These are phyloP conservation scores for Ogataea pignaliae DNA, from an alignment of 805 yeast genomes.

Conservation along the genomic window DNA sequence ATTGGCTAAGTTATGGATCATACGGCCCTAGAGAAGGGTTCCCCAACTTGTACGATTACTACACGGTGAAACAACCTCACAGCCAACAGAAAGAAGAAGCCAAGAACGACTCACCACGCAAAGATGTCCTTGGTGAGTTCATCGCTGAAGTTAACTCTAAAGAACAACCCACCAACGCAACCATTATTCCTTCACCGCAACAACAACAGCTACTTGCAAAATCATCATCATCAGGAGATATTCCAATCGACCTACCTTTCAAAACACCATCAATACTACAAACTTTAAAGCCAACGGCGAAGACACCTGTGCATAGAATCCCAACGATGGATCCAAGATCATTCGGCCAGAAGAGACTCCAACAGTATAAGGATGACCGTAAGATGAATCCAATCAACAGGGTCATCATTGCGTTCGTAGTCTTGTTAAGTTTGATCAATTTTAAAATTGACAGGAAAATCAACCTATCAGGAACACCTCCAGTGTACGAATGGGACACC, in stretches of 20 bases:
- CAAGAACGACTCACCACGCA: neutral
- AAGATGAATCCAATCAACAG: slow-evolving; percentile 57
- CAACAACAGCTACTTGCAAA: neutral
- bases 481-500: slow-evolving; percentile 25
- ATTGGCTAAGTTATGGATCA: slow-evolving; percentile 62
- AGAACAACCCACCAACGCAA: neutral
- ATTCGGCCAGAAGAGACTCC: slow-evolving; percentile 38
- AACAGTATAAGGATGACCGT: slow-evolving; percentile 41
- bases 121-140: slow-evolving; percentile 6
- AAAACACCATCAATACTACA: slow-evolving; percentile 33
- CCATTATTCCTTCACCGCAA: neutral
- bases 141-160: slow-evolving; percentile 7
- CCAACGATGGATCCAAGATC: slow-evolving; percentile 33
- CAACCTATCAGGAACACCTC: slow-evolving; percentile 26
- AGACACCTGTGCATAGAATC: slow-evolving; percentile 31
- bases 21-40: slow-evolving; percentile 67
- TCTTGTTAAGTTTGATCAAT: slow-evolving; percentile 46
- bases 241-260: slow-evolving; percentile 59
- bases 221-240: neutral
- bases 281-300: slow-evolving; percentile 25
- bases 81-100: neutral
- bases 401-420: slow-evolving; percentile 44
- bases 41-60: slow-evolving; percentile 38
- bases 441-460: slow-evolving; percentile 47
- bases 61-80: slow-evolving; percentile 6